Conservation (phyloP, 805 yeast genomes). For the Saturnispora mendoncae region DNA sequence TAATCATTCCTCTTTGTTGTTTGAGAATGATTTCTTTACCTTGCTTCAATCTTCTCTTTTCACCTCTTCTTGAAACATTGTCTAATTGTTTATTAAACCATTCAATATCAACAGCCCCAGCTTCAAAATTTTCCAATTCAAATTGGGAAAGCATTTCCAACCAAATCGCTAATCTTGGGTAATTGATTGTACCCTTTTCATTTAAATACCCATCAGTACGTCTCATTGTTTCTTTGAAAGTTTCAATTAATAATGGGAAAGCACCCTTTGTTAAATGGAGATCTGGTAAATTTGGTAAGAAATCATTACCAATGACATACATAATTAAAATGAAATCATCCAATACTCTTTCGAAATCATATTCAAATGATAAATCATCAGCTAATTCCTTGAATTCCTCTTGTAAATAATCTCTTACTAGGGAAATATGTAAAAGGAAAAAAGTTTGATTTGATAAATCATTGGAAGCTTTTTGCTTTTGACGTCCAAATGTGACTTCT, state of each 20-base stretch:
- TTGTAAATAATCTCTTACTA: conserved; percentile 84
- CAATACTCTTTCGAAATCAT: conserved; percentile 77
- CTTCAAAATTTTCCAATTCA: conserved; percentile 81
- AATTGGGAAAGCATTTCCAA: conserved; percentile 65
- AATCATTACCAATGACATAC: conserved; percentile 96
- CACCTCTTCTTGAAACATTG: conserved; percentile 66
- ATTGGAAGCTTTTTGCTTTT: conserved; percentile 24
- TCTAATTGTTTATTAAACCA: conserved; percentile 88
- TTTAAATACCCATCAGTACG: conserved; percentile 77
- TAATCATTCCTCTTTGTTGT: conserved; percentile 69
- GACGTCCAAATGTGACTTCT: conserved; percentile 80
- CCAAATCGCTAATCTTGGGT: conserved; percentile 66
- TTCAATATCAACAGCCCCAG: conserved; percentile 71
- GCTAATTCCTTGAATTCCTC: conserved; percentile 72
- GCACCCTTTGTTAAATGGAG: conserved; percentile 92
- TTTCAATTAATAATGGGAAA: conserved; percentile 80
- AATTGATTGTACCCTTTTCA: conserved; percentile 72
- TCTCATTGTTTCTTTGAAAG: conserved; percentile 74
- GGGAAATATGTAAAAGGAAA: conserved; percentile 71
- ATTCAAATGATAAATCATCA: conserved; percentile 54
- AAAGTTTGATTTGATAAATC: conserved; percentile 73
- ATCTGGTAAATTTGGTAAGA: conserved; percentile 93
- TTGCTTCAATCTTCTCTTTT: conserved; percentile 51
- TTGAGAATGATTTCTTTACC: conserved; percentile 59
- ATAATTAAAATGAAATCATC: conserved; percentile 89